Conservation (phyloP, 1,139 yeast genomes). For the Blastobotrys buckinghamii region DNA sequence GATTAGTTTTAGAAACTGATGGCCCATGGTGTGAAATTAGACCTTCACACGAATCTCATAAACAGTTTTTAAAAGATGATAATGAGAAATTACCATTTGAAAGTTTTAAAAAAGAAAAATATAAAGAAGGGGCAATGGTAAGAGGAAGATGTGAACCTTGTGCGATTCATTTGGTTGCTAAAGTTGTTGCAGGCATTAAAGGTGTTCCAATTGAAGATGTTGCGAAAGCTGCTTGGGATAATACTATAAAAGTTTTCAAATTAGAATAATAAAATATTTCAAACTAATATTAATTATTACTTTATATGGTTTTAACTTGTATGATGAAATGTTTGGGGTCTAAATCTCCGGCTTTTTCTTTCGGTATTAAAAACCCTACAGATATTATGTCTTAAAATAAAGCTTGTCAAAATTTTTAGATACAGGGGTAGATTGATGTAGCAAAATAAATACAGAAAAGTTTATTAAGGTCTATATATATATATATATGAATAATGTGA, state of each 20-base stretch:
- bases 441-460: too few species aligned
- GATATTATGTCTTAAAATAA: too few species aligned
- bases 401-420: too few species aligned
- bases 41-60: slow-evolving; percentile 71
- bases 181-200: slow-evolving; percentile 59
- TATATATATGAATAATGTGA: too few species aligned
- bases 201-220: slow-evolving; percentile 47
- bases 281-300: too few species aligned
- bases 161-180: slow-evolving; percentile 72
- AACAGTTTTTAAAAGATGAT: slow-evolving; percentile 39
- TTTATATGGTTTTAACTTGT: too few species aligned
- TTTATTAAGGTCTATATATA: too few species aligned
- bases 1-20: slow-evolving; percentile 82
- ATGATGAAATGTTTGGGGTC: too few species aligned
- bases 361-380: too few species aligned
- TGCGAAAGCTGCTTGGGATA: slow-evolving; percentile 57
- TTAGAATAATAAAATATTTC: neutral
- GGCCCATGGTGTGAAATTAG: slow-evolving; percentile 98
- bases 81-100: slow-evolving; percentile 49
- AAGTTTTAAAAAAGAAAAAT: slow-evolving; percentile 59
- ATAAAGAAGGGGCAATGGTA: slow-evolving; percentile 45
- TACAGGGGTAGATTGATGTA: too few species aligned
- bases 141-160: slow-evolving; percentile 93
- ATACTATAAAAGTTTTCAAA: slow-evolving; percentile 40
- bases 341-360: too few species aligned